Base-by-base conservation (phyloP, 148 eudicot genomes). In the Dianthus caryophyllus region DNA sequence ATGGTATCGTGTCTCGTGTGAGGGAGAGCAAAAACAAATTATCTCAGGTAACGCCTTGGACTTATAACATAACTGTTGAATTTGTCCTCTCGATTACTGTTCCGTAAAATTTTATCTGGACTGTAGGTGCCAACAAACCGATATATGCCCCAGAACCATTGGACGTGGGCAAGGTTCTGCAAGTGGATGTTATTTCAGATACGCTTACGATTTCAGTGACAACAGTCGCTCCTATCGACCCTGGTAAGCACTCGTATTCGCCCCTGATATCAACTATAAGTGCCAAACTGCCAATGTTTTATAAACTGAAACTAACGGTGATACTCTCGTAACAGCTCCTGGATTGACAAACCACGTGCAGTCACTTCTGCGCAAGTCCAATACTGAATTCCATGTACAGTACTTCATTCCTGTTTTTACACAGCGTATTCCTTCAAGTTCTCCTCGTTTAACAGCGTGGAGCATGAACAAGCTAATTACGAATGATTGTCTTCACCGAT, bases 111-210 rank as follows among this genome's bases (percentile, higher is more conserved):
- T n/a, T n/a, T n/a, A n/a, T n/a, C n/a, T n/a, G 15, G 25, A 61
- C 46, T 57, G 30, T 76, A 93, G 98, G 98, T 79, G 98, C 98
- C 70, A 84, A 77, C 82, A 89, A 88, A 85, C 66, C 87, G 25
- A 74, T 84, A 33, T 93, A 93, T 75, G 96, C 96, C 43, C 98
- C 92, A 0, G 98, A 93, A 72, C 98, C 98, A 20, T 83, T 85
- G 55, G 98, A 93, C 55, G 88, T 93, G 64, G 91, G 91, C 29
- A 82, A 94, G 69, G 74, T 81, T 62, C 73, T 93, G 80, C 91
- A 80, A 84, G 98, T 83, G 55, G 96, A 93, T 65, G 77, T 93
- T 21, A 61, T 76, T 20, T 80, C 92, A 22, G 82, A 82, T 72
- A 78, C 84, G 46, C 90, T 80, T 64, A 93, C 86, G 58, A 79